These are phyloP conservation scores for Diplodia sapinea DNA, from an alignment of 2,329 filamentous ascomycete species.

Conservation along the genomic window DNA sequence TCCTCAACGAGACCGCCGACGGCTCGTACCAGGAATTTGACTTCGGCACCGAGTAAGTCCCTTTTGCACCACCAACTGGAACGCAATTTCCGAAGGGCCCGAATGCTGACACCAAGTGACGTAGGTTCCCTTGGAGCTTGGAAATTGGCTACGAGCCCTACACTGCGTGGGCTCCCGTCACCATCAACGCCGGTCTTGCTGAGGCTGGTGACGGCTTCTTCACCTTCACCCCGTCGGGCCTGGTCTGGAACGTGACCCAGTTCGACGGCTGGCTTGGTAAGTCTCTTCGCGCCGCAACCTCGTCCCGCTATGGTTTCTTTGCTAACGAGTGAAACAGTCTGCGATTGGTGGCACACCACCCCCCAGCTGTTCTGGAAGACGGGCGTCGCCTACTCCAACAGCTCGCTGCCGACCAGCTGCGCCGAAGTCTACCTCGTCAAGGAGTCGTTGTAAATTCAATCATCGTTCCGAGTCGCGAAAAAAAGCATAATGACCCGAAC, in stretches of 20 bases:
- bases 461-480: neutral
- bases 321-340: conserved; percentile 19
- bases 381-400: conserved; percentile 9
- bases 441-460: conserved; percentile 13
- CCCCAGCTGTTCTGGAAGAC: conserved; percentile 32
- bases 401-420: conserved; percentile 26
- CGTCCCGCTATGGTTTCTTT: neutral
- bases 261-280: conserved; percentile 33
- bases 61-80: neutral
- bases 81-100: neutral
- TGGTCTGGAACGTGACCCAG: conserved; percentile 25
- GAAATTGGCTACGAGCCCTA: conserved; percentile 28
- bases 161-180: conserved; percentile 28
- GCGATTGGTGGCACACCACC: conserved; percentile 32
- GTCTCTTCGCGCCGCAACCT: neutral
- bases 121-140: conserved; percentile 29
- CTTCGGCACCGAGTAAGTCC: conserved; percentile 30
- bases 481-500: neutral
- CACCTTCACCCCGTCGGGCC: conserved; percentile 15
- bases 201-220: conserved; percentile 27
- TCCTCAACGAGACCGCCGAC: conserved; percentile 31
- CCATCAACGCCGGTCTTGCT: conserved; percentile 28
- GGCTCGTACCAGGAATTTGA: conserved; percentile 29
- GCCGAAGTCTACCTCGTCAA: conserved; percentile 32
- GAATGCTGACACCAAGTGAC: neutral